Percentiles rank a stretch among this genome's conserved stretches.
These are phyloP conservation scores for Aspergillus floridensis DNA, from an alignment of 2,329 filamentous ascomycete species.

Conservation along the genomic window DNA sequence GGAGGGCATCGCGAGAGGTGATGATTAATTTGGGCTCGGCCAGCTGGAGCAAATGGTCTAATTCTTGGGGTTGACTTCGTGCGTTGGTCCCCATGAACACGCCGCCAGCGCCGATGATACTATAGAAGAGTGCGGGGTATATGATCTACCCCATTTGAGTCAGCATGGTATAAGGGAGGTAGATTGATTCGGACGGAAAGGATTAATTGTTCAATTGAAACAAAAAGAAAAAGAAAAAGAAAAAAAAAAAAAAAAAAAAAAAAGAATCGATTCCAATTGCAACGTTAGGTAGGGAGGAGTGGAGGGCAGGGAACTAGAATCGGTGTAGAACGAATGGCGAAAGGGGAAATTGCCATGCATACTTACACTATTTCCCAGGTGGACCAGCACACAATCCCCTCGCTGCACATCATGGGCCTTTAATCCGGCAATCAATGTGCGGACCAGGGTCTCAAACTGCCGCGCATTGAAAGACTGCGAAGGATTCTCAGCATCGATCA, in stretches of 20 bases:
- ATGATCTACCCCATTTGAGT: conserved; percentile 31
- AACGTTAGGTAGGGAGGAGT: neutral
- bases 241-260: neutral
- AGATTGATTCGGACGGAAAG: neutral
- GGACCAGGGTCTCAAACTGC: conserved; percentile 36
- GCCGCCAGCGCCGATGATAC: conserved; percentile 47
- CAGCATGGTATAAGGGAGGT: conserved; percentile 12
- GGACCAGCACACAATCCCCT: conserved; percentile 46
- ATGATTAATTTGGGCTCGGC: conserved; percentile 49
- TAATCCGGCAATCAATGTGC: conserved; percentile 42
- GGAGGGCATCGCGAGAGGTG: conserved; percentile 40
- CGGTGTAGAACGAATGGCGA: neutral
- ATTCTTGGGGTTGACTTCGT: conserved; percentile 46
- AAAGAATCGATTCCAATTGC: neutral
- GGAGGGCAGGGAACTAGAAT: conserved; percentile 2
- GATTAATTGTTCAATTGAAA: conserved; percentile 2
- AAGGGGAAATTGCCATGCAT: neutral
- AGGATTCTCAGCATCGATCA: conserved; percentile 44
- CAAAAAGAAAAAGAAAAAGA: neutral
- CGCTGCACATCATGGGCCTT: conserved; percentile 37
- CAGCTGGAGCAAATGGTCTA: conserved; percentile 47
- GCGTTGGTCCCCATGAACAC: conserved; percentile 54
- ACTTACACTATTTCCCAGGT: conserved; percentile 44
- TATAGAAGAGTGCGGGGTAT: conserved; percentile 40
- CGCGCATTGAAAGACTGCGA: conserved; percentile 36